A percentile compares a stretch with the other conserved stretches of the same genome.
Conservation (phyloP, 2,329 filamentous ascomycete species). For the Aspergillus ibericus region DNA sequence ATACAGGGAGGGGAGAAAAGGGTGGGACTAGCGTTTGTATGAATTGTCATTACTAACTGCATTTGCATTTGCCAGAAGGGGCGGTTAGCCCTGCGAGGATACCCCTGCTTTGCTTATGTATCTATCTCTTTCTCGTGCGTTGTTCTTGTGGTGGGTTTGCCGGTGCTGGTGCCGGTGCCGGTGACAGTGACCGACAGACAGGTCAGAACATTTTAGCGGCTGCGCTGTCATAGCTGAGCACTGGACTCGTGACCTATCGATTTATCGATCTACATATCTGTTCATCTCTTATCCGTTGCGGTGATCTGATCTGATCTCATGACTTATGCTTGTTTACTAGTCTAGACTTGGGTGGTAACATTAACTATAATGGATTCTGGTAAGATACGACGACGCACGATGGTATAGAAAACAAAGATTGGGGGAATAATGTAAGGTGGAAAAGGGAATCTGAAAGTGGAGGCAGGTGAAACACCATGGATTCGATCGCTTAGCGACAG, state of each 20-base stretch:
- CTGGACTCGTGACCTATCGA: neutral
- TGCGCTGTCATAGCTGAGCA: neutral
- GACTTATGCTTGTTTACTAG: neutral
- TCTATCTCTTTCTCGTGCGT: neutral
- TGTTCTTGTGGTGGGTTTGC: too few relatives aligned
- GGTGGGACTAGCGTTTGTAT: neutral
- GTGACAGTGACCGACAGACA: neutral
- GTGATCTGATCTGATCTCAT: neutral
- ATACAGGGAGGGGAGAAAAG: neutral
- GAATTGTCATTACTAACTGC: neutral
- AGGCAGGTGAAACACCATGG: neutral
- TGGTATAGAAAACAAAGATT: neutral
- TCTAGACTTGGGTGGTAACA: neutral
- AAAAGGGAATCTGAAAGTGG: neutral
- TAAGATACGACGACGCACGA: neutral
- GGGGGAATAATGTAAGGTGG: neutral
- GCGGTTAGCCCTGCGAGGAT: conserved; percentile 3
- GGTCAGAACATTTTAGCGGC: neutral
- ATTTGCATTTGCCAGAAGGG: conserved; percentile 6
- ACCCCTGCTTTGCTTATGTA: conserved; percentile 6
- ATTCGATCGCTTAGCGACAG: neutral
- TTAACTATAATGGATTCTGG: neutral
- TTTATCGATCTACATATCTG: neutral
- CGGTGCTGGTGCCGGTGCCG: too few relatives aligned
- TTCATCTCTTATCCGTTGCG: neutral